Evolutionary conservation across 208 protist genomes (phyloP).

Genomic region (Leishmania amazonensis): DNA sequence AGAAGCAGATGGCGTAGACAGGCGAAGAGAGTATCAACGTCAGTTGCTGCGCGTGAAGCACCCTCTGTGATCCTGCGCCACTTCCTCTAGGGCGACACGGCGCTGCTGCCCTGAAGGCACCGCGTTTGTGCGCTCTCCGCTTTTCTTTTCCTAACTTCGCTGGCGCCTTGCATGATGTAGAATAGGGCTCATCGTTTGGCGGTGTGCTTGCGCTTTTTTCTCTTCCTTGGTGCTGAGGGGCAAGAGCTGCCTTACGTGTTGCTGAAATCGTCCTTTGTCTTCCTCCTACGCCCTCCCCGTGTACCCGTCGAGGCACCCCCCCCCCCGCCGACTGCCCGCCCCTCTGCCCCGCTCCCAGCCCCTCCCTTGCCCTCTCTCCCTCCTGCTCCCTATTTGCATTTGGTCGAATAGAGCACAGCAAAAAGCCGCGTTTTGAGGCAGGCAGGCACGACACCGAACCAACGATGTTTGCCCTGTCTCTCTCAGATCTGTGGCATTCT

Average conservation of each 20-base stretch:
- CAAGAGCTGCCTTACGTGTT: background rate
- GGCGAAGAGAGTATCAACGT: conserved; percentile 18
- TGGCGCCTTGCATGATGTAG: background rate
- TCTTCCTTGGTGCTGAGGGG: background rate
- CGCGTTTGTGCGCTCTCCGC: too few species aligned
- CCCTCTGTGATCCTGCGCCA: background rate
- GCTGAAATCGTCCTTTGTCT: background rate
- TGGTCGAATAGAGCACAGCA: background rate
- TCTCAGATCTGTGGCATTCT: background rate
- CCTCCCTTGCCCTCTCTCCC: background rate
- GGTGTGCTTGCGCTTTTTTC: background rate
- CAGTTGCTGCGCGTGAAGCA: conserved; percentile 9
- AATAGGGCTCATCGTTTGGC: background rate
- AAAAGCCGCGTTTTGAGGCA: background rate
- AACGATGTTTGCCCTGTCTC: background rate
- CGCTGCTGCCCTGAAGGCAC: background rate
- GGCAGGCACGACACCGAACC: background rate
- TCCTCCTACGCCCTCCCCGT: background rate
- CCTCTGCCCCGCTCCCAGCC: background rate
- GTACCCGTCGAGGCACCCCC: background rate
- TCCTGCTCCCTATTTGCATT: background rate
- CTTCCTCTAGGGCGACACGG: background rate
- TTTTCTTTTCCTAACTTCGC: background rate
- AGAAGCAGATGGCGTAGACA: conserved; percentile 55
- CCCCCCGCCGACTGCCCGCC: background rate